phyloP scores from a whole-genome alignment of 345 rosid species.

The Combretum micranthum region DNA sequence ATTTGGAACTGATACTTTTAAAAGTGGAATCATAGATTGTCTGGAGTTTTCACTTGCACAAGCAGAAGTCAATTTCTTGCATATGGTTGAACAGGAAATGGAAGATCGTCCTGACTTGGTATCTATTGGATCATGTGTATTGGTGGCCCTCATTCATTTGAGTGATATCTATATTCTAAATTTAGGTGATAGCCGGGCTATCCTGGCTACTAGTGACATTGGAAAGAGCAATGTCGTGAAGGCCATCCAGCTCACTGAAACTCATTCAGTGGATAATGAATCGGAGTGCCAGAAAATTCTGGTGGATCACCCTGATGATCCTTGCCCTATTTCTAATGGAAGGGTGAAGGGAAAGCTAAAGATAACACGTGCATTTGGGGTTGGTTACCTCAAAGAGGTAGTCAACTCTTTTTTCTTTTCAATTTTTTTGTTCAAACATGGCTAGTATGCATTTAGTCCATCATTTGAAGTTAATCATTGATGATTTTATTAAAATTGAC shows the following conservation, averaged over 20 bases:
- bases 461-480: not conserved
- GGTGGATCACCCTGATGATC: constrained; percentile 19
- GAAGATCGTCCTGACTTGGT: constrained; percentile 21
- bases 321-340: constrained; percentile 13
- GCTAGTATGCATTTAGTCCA: not conserved
- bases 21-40: constrained; percentile 14
- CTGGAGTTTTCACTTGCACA: constrained; percentile 9
- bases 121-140: constrained; percentile 17
- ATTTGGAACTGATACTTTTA: constrained; percentile 1
- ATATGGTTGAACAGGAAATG: constrained; percentile 16
- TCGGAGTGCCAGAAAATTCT: constrained; percentile 10
- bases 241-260: constrained; percentile 14
- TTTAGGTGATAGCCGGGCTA: constrained; percentile 21
- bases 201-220: constrained; percentile 12
- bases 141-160: constrained; percentile 17
- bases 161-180: constrained; percentile 14
- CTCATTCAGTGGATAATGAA: constrained; percentile 17
- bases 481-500: not conserved
- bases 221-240: not conserved
- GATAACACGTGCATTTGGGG: constrained; percentile 18
- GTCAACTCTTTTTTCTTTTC: not conserved
- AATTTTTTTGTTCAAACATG: not conserved
- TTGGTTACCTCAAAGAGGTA: constrained; percentile 27
- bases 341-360: constrained; percentile 20
- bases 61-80: constrained; percentile 12